Evolutionary conservation across 768 basidiomycete species (phyloP), one percentile per base, ranked within the genome.

Genomic region (Pleurotus sapidus): DNA sequence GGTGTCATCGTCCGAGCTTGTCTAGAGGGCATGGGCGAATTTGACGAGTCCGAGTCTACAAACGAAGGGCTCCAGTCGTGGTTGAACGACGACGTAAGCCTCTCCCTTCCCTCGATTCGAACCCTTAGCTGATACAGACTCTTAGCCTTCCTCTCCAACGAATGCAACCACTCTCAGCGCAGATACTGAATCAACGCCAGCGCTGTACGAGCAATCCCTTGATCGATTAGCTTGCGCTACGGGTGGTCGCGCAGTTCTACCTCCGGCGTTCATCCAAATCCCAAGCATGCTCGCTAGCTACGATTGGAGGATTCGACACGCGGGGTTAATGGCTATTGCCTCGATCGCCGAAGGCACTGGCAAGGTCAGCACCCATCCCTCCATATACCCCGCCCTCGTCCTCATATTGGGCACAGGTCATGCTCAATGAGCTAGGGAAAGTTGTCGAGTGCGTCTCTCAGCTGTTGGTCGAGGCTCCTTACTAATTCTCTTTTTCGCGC

Each of bases 241-340:
- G 45, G 91, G 90, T 5, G 92, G 93, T 0, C 78, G 85, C 57
- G 74, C 83, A 0, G 82, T 94, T 1, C 73, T 95, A 4, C 93
- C 89, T 0, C 83, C 87, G 8, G 87, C 93, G 4, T 94, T 94
- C 73, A 84, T 79, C 68, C 84, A 86, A 58, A 91, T 93, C 12
- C 91, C 91, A 0, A 86, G 85, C 0, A 91, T 95, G 87, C 76
- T 95, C 57, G 82, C 80, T 0, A 86, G 82, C 56, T 87, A 86
- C 59, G 90, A 94, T 69, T 96, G 94, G 94, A 79, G 90, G 53
- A 80, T 85, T 24, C 77, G 93, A 25, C 92, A 95, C 63, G 92
- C 91, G 0, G 93, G 89, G 9, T 72, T 95, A 23, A 91, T 93
- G 83, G 91, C 91, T 0, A 88, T 96, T 57, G 91, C 91, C 0